phyloP scores from a whole-genome alignment of 176 grass and related monocot genomes.

The Rhynchospora pubera region DNA sequence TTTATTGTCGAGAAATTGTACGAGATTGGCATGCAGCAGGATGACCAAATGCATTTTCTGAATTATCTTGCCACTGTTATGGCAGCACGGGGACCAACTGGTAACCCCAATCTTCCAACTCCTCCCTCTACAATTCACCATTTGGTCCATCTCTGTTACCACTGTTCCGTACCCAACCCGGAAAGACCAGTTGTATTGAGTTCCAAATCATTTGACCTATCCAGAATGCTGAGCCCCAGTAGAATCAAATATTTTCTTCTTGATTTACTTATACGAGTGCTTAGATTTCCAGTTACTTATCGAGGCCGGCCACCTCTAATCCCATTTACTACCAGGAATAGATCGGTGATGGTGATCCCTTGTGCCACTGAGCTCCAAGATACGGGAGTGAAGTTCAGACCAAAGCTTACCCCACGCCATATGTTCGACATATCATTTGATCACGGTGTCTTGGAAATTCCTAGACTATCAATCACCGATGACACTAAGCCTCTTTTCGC shows the following conservation, averaged over 20 bases:
- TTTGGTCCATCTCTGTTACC: slow-evolving; percentile 6
- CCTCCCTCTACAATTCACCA: background rate
- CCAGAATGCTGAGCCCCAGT: background rate
- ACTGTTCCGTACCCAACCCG: background rate
- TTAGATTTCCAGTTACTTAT: background rate
- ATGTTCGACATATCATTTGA: slow-evolving; percentile 20
- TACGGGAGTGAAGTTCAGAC: slow-evolving; percentile 1
- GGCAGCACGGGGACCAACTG: background rate
- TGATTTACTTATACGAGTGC: background rate
- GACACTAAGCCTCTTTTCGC: background rate
- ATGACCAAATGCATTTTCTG: background rate
- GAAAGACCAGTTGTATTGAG: background rate
- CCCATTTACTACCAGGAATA: background rate
- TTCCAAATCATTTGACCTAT: background rate
- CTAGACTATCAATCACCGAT: background rate
- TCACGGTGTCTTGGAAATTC: slow-evolving; percentile 16
- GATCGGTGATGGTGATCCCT: background rate
- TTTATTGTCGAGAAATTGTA: slow-evolving; percentile 15
- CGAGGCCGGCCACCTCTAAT: background rate
- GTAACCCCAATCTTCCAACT: background rate
- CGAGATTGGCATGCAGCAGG: background rate
- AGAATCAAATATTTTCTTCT: slow-evolving; percentile 2
- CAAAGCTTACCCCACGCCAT: background rate
- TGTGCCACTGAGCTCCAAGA: slow-evolving; percentile 7
- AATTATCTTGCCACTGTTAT: background rate